Base-by-base conservation (phyloP, 331 rosid genomes). In the Malus hybrid region DNA sequence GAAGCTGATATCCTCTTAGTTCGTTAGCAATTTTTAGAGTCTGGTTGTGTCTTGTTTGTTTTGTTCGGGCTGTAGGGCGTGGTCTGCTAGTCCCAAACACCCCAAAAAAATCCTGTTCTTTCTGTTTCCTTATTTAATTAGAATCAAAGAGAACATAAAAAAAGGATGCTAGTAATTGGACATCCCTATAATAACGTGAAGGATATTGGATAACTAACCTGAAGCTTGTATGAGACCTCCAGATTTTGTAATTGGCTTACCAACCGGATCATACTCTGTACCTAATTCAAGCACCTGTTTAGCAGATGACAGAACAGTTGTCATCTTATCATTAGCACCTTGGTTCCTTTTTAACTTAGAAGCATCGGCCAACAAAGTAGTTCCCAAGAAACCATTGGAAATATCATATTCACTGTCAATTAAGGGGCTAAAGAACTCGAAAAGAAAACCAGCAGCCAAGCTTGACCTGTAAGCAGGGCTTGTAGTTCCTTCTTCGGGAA, bases 201-300 rank as follows among this genome's bases (percentile, higher is more conserved):
- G 48, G 48, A 42, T 42, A 42, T 42, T 10, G 66, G 28, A 71
- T 74, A 30, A 77, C 67, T 33, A 74, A 93, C 98, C 98, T 79
- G 98, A 91, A 68, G 98, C 96, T 83, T 93, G 97, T 60, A 91
- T 65, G 36, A 86, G 82, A 78, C 97, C 95, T 73, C 93, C 94
- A 11, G 87, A 86, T 86, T 94, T 94, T 24, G 26, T 28, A 70
- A 86, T 75, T 71, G 97, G 82, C 82, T 84, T 77, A 30, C 99
- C 99, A 76, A 94, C 74, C 5, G 99, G 96, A 87, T 68, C 70
- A 80, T 87, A 82, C 39, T 85, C 83, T 52, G 74, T 70, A 9
- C 88, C 78, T 65, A 82, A 68, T 81, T 83, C 85, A 52, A 94
- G 44, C 42, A 82, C 63, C 86, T 94, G 97, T 72, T 84, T 86